A percentile compares a stretch with the other conserved stretches of the same genome.
These are phyloP conservation scores for Hanseniaspora pseudoguilliermondii DNA, from an alignment of 805 yeast species.

Conservation along the genomic window DNA sequence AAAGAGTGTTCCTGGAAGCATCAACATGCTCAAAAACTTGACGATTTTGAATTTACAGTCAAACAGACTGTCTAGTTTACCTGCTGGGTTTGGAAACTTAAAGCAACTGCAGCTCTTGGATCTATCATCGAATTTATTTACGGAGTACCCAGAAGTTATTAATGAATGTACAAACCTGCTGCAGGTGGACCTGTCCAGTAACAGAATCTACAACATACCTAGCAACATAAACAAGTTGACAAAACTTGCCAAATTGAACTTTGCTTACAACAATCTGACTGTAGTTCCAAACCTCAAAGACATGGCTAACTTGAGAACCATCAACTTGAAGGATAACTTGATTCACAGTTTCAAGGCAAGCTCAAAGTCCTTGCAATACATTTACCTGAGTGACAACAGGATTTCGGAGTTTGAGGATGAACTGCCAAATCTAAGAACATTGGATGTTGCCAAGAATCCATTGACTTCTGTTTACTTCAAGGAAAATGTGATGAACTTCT, in stretches of 20 bases:
- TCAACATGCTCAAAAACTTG: constrained; percentile 42
- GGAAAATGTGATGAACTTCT: constrained; percentile 34
- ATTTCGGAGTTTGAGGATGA: constrained; percentile 57
- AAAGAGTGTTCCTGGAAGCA: constrained; percentile 44
- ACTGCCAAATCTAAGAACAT: constrained; percentile 48
- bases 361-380: constrained; percentile 53
- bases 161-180: constrained; percentile 44
- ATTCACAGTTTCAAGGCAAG: constrained; percentile 30
- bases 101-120: constrained; percentile 48
- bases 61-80: constrained; percentile 55
- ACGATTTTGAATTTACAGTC: constrained; percentile 57
- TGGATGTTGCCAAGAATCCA: constrained; percentile 74
- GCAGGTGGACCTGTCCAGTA: constrained; percentile 72
- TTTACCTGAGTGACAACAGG: constrained; percentile 61
- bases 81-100: constrained; percentile 46
- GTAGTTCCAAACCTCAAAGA: constrained; percentile 34
- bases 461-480: constrained; percentile 50
- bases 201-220: constrained; percentile 53
- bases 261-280: constrained; percentile 57
- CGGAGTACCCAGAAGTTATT: constrained; percentile 50
- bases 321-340: constrained; percentile 68
- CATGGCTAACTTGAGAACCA: constrained; percentile 46
- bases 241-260: constrained; percentile 53
- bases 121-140: constrained; percentile 65
- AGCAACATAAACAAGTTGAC: constrained; percentile 43